A percentile compares a stretch with the other conserved stretches of the same genome.
Evolutionary conservation across 2,329 filamentous ascomycete genomes (phyloP).

Genomic region (Trichophyton rubrum): DNA sequence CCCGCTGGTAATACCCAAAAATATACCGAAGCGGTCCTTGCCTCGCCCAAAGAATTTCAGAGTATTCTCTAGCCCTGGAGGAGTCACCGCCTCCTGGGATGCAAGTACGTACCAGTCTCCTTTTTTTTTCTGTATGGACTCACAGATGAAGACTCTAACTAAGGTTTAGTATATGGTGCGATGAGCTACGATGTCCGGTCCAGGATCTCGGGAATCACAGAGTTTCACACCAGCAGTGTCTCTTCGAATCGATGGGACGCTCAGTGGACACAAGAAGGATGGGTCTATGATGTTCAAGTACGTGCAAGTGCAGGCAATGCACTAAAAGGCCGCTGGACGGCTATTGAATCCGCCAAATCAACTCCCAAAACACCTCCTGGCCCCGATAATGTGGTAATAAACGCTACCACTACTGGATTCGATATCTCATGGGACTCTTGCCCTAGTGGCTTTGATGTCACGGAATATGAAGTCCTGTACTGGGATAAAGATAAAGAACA

Average conservation of each 20-base stretch:
- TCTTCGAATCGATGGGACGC: background rate
- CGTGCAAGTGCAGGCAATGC: background rate
- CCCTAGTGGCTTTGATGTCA: background rate
- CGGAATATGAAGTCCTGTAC: background rate
- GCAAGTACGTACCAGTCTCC: background rate
- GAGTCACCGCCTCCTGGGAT: background rate
- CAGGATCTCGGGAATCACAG: background rate
- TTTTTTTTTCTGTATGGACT: background rate
- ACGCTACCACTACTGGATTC: background rate
- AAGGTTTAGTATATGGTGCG: background rate
- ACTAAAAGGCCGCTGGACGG: background rate
- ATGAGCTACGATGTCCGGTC: background rate
- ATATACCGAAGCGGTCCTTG: background rate
- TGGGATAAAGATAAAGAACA: background rate
- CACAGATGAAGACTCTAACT: background rate
- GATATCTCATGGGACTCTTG: background rate
- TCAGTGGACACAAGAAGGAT: background rate
- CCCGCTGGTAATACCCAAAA: background rate
- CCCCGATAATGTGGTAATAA: background rate
- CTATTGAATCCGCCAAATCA: background rate
- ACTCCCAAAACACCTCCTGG: background rate
- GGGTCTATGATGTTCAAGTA: background rate
- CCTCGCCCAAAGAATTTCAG: background rate
- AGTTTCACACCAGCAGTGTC: background rate
- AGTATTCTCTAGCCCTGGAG: background rate